A percentile compares a stretch with the other conserved stretches of the same genome.
Conservation (phyloP, 2,329 filamentous ascomycete genomes). For the Monilinia polystroma region DNA sequence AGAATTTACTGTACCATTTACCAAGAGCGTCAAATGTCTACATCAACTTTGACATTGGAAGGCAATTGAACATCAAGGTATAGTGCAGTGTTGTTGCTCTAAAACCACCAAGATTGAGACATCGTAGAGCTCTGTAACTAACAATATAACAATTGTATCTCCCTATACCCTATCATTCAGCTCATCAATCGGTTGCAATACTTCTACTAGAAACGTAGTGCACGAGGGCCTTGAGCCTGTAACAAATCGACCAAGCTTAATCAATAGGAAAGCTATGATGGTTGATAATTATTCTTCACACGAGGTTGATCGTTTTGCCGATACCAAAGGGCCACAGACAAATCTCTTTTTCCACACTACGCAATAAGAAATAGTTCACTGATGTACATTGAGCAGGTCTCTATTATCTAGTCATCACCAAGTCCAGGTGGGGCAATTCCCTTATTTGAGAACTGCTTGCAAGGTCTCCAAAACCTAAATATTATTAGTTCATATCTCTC, state of each 20-base stretch:
- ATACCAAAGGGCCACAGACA: not conserved
- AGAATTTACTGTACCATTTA: not conserved
- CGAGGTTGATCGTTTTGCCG: not conserved
- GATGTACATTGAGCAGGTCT: conserved; percentile 39
- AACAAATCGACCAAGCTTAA: conserved; percentile 9
- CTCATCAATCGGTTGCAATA: not conserved
- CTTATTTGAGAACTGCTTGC: conserved; percentile 77
- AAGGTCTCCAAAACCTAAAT: conserved; percentile 77
- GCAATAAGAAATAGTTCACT: conserved; percentile 36
- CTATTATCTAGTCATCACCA: conserved; percentile 33
- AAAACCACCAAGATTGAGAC: not conserved
- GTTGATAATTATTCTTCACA: not conserved
- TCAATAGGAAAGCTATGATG: conserved; percentile 6
- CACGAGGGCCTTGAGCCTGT: not conserved
- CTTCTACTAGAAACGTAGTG: not conserved
- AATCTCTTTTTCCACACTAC: conserved; percentile 27
- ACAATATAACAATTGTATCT: not conserved
- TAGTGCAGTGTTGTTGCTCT: not conserved
- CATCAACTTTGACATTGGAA: not conserved
- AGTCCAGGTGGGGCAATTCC: conserved; percentile 3
- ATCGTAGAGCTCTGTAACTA: not conserved
- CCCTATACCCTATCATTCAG: not conserved
- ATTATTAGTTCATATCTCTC: conserved; percentile 42
- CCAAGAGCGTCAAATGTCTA: not conserved
- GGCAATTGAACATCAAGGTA: not conserved